Evolutionary conservation across 2,329 filamentous ascomycete species (phyloP).

Genomic region (Colletotrichum tabaci): DNA sequence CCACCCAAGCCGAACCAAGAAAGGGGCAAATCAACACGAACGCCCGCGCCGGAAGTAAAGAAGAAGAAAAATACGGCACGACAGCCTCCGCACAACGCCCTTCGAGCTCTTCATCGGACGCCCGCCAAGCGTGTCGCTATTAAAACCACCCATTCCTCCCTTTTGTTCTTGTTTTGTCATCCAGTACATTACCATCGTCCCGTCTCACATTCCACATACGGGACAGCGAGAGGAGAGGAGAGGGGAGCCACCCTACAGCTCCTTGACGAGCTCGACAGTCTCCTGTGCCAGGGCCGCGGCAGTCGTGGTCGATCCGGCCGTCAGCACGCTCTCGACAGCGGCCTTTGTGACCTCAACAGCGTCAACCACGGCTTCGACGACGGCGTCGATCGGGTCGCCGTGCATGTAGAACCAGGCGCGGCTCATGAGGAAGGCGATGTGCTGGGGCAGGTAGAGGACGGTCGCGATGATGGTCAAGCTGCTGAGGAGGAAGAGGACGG

Average conservation of each 20-base stretch:
- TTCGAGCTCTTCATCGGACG: slow-evolving; percentile 42
- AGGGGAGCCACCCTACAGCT: slow-evolving; percentile 50
- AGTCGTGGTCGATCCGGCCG: slow-evolving; percentile 32
- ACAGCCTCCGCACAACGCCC: slow-evolving; percentile 26
- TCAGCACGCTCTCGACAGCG: slow-evolving; percentile 53
- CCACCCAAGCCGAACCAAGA: slow-evolving; percentile 43
- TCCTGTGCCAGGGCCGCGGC: slow-evolving; percentile 43
- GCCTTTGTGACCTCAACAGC: slow-evolving; percentile 63
- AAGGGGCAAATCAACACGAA: slow-evolving; percentile 25
- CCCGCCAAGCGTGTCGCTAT: slow-evolving; percentile 25
- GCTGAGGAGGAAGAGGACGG: slow-evolving; percentile 90
- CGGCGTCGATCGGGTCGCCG: slow-evolving; percentile 77
- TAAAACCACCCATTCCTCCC: not conserved
- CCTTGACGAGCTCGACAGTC: slow-evolving; percentile 51
- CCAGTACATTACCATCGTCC: slow-evolving; percentile 27
- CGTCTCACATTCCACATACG: not conserved
- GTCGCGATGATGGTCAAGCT: slow-evolving; percentile 89
- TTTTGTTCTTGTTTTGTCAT: slow-evolving; percentile 2
- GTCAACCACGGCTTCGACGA: slow-evolving; percentile 77
- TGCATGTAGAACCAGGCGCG: slow-evolving; percentile 96
- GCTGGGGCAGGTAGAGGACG: slow-evolving; percentile 93
- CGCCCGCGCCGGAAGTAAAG: slow-evolving; percentile 22
- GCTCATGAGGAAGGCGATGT: slow-evolving; percentile 84
- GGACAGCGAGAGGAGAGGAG: not conserved
- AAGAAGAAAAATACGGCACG: not conserved